These are phyloP conservation scores for Carex myosuroides DNA, from an alignment of 176 grass and related monocot genomes.

Conservation along the genomic window DNA sequence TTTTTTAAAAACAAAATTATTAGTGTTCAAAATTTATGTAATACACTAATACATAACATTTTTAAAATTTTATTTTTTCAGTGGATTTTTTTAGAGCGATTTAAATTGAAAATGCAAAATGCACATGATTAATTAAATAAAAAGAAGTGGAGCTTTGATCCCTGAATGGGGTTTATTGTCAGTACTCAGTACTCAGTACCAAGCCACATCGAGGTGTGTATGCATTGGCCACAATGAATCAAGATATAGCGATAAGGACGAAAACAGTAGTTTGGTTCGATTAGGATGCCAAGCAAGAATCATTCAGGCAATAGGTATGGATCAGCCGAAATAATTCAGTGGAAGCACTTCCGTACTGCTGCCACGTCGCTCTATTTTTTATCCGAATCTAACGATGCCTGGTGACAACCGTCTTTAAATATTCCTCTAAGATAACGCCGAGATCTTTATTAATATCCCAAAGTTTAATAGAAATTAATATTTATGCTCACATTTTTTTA, in stretches of 20 bases:
- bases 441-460: no score
- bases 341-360: neutral
- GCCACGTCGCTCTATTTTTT: neutral
- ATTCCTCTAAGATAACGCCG: neutral
- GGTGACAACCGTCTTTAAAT: neutral
- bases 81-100: no score
- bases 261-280: neutral
- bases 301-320: neutral
- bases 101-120: neutral
- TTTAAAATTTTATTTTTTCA: neutral
- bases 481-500: no score
- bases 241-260: neutral
- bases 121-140: neutral
- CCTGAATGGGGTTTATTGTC: neutral
- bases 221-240: neutral
- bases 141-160: neutral
- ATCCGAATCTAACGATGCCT: neutral
- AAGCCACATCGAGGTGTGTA: neutral
- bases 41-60: no score
- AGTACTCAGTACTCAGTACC: neutral
- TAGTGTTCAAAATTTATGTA: no score
- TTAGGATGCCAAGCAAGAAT: neutral
- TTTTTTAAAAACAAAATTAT: no score
- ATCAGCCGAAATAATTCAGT: slow-evolving; percentile 1
- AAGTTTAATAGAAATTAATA: no score